A percentile compares a stretch with the other conserved stretches of the same genome.
These are phyloP conservation scores for Candida rishiriensis DNA, from an alignment of 805 yeast genomes.

Conservation along the genomic window DNA sequence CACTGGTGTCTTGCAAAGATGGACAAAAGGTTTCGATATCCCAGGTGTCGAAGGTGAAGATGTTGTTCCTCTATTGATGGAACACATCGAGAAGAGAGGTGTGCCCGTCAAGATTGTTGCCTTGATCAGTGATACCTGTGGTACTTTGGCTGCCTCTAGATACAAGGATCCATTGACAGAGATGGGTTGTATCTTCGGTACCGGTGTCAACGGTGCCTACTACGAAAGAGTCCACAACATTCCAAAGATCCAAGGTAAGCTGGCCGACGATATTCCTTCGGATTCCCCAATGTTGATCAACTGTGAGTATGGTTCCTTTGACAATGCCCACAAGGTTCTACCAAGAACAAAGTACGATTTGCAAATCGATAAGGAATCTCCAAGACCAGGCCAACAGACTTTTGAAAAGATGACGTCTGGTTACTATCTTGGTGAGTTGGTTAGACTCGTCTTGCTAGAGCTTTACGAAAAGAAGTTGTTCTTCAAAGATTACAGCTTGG, in stretches of 20 bases:
- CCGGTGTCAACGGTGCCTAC: slow-evolving; percentile 98
- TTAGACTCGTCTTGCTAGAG: slow-evolving; percentile 78
- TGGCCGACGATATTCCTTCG: slow-evolving; percentile 58
- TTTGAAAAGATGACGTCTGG: slow-evolving; percentile 99
- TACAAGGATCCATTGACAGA: slow-evolving; percentile 87
- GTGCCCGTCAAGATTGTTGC: slow-evolving; percentile 91
- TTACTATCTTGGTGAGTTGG: slow-evolving; percentile 89
- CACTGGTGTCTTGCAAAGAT: slow-evolving; percentile 86
- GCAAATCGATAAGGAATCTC: slow-evolving; percentile 78
- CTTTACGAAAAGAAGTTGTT: slow-evolving; percentile 60
- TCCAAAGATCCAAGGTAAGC: slow-evolving; percentile 77
- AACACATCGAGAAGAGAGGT: slow-evolving; percentile 57
- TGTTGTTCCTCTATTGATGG: slow-evolving; percentile 87
- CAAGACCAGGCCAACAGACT: slow-evolving; percentile 96
- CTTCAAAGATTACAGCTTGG: slow-evolving; percentile 47
- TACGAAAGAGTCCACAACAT: slow-evolving; percentile 73
- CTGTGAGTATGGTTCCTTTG: slow-evolving; percentile 99
- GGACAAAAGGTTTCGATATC: slow-evolving; percentile 99
- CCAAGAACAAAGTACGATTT: slow-evolving; percentile 91
- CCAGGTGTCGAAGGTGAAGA: slow-evolving; percentile 93
- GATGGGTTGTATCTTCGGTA: slow-evolving; percentile 97
- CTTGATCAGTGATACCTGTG: slow-evolving; percentile 94
- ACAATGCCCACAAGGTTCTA: slow-evolving; percentile 78
- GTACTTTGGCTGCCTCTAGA: slow-evolving; percentile 94
- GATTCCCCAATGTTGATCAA: slow-evolving; percentile 90